Evolutionary conservation across 306 rosid genomes (phyloP).

Genomic region (Cicer cuneatum): DNA sequence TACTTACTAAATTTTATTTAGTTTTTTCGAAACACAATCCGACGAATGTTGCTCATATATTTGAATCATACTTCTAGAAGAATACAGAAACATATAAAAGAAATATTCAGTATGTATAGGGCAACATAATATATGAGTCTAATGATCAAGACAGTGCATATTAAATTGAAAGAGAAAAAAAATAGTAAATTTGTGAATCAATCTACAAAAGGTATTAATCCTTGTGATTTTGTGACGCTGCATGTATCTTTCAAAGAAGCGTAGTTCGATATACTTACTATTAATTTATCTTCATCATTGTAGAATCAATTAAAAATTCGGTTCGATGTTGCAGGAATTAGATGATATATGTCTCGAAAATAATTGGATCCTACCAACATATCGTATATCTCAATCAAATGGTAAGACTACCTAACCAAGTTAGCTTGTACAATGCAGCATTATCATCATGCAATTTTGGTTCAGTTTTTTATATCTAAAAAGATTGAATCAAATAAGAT

Average conservation of each 20-base stretch:
- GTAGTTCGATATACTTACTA: constrained; percentile 1
- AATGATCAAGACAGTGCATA: not conserved
- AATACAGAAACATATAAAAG: not conserved
- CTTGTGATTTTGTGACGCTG: not conserved
- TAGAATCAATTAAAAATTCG: constrained; percentile 13
- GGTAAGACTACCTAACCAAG: constrained; percentile 52
- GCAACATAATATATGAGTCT: not conserved
- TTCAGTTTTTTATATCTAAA: not conserved
- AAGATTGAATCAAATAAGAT: not conserved
- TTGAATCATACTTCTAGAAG: not conserved
- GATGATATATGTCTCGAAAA: constrained; percentile 48
- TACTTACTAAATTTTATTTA: constrained; percentile 16
- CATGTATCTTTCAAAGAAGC: constrained; percentile 22
- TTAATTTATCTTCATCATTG: not conserved
- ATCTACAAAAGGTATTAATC: not conserved
- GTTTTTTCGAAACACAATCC: not conserved
- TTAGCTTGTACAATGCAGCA: constrained; percentile 9
- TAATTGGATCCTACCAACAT: constrained; percentile 69
- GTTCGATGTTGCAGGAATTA: constrained; percentile 51
- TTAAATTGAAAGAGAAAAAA: too few species aligned
- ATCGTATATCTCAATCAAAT: constrained; percentile 49
- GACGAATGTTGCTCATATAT: not conserved
- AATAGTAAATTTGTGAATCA: not conserved
- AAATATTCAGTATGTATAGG: not conserved
- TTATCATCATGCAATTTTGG: not conserved